A percentile compares a stretch with the other conserved stretches of the same genome.
These are phyloP conservation scores for Bryum argenteum DNA, from an alignment of 225 moss, liverwort and hornwort genomes.

Conservation along the genomic window DNA sequence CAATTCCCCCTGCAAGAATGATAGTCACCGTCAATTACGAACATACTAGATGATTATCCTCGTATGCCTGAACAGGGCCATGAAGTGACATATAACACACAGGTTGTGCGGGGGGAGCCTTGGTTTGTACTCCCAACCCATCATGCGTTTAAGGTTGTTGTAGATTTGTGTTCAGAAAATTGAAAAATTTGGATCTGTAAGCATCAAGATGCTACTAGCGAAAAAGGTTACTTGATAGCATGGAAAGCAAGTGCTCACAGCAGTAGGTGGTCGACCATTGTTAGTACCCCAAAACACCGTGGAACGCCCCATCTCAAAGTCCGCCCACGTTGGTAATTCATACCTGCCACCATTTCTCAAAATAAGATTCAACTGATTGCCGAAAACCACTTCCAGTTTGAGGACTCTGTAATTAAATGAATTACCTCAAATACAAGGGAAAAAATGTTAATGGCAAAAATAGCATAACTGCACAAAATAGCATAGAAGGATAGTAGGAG, in stretches of 20 bases:
- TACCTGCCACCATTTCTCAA: constrained; percentile 49
- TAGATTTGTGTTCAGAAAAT: no score
- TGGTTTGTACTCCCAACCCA: no score
- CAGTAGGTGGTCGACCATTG: constrained; percentile 59
- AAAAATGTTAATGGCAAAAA: no score
- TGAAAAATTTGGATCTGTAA: no score
- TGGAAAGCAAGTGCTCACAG: constrained; percentile 50
- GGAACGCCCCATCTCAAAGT: constrained; percentile 76
- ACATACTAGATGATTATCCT: background rate
- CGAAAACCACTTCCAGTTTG: background rate
- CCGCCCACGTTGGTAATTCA: constrained; percentile 69
- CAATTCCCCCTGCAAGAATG: constrained; percentile 50
- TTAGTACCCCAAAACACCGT: constrained; percentile 76
- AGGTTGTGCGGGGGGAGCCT: no score
- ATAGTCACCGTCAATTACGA: constrained; percentile 11
- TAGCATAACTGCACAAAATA: no score
- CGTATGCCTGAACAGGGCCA: no score
- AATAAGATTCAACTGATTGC: background rate
- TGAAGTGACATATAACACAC: no score
- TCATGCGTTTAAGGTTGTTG: no score
- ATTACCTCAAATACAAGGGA: background rate
- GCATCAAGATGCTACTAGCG: no score
- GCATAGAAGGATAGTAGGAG: no score
- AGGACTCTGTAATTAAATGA: background rate
- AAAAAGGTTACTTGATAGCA: background rate